phyloP scores from a whole-genome alignment of 805 yeast species.

The Priceomyces fermenticarens region DNA sequence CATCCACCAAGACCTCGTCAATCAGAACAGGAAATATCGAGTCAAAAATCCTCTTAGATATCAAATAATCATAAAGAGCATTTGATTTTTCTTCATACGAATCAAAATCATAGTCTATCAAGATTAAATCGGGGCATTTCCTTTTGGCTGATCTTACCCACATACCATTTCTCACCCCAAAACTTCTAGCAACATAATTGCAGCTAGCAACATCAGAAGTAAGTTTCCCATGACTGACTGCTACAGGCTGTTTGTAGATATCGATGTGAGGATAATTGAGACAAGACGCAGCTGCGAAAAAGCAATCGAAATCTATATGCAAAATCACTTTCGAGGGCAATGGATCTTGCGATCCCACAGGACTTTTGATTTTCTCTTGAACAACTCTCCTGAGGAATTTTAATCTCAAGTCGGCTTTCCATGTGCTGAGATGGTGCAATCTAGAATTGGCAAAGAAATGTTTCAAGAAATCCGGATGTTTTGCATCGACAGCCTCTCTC shows the following conservation, averaged over 20 bases:
- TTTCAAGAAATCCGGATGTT: constrained; percentile 70
- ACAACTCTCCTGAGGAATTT: constrained; percentile 54
- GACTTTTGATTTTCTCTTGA: constrained; percentile 7
- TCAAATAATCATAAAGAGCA: constrained; percentile 58
- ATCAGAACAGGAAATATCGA: constrained; percentile 77
- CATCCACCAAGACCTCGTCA: constrained; percentile 85
- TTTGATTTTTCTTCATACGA: constrained; percentile 66
- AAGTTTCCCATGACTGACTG: constrained; percentile 58
- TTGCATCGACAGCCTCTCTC: constrained; percentile 45
- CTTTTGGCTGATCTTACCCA: constrained; percentile 71
- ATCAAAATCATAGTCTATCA: constrained; percentile 70
- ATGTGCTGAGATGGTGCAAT: constrained; percentile 80
- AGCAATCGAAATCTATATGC: constrained; percentile 92
- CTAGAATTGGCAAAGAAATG: constrained; percentile 79
- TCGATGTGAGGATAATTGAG: constrained; percentile 52
- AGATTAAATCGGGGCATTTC: constrained; percentile 63
- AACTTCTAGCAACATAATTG: constrained; percentile 79
- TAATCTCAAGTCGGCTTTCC: constrained; percentile 74
- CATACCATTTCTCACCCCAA: constrained; percentile 85
- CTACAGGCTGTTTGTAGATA: constrained; percentile 50
- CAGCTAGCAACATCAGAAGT: constrained; percentile 88
- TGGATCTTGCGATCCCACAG: neutral
- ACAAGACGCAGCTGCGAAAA: constrained; percentile 85
- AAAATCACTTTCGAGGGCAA: constrained; percentile 39
- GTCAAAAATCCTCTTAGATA: constrained; percentile 43